Percentiles rank a stretch among this genome's conserved stretches.
Conservation (phyloP, 2,329 filamentous ascomycete species). For the Stemphylium beticola region DNA sequence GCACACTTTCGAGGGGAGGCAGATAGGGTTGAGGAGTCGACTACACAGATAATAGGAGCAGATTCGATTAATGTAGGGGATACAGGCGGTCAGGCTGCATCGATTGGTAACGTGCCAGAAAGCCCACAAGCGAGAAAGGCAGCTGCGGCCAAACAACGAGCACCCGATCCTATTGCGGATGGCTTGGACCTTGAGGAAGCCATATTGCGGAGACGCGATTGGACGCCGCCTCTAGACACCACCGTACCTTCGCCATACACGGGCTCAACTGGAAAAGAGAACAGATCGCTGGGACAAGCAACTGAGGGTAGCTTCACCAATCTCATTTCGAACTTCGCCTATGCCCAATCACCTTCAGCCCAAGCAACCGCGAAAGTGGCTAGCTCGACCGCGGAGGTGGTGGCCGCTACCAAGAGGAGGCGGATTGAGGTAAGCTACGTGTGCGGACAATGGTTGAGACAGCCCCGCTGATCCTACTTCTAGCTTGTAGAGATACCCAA, state of each 20-base stretch:
- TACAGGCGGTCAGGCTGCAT: constrained; percentile 6
- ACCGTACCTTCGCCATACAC: constrained; percentile 14
- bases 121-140: constrained; percentile 26
- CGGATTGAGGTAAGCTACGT: constrained; percentile 33
- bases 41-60: background rate
- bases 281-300: constrained; percentile 15
- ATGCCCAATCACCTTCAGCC: constrained; percentile 22
- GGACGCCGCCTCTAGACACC: constrained; percentile 47
- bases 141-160: constrained; percentile 18
- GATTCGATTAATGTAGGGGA: background rate
- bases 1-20: constrained; percentile 24
- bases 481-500: constrained; percentile 37
- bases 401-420: constrained; percentile 33
- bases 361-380: constrained; percentile 7
- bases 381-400: constrained; percentile 6
- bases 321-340: constrained; percentile 40
- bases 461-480: background rate
- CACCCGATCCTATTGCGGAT: constrained; percentile 11
- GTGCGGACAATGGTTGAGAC: background rate
- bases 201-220: constrained; percentile 39
- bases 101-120: constrained; percentile 36
- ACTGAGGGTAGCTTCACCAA: constrained; percentile 28
- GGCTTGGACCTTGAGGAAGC: constrained; percentile 39
- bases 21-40: constrained; percentile 5
- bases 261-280: constrained; percentile 34